Evolutionary conservation across 306 rosid species (phyloP), one percentile per base, ranked within the genome.

Genomic region (Phaseolus lunatus): DNA sequence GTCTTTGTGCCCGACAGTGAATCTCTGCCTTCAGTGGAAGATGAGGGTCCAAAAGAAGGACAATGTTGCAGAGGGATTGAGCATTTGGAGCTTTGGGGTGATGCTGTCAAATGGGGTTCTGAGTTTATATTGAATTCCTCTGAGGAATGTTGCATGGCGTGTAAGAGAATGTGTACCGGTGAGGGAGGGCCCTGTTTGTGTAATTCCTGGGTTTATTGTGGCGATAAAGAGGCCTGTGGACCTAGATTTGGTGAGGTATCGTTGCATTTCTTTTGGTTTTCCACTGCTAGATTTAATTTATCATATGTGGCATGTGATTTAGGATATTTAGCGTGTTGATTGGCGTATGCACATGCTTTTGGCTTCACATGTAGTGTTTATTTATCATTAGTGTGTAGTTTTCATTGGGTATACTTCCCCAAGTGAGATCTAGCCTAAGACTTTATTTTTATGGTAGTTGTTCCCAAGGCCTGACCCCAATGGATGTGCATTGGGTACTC

Each of bases 1-100:
- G 19, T 79, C 48, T 49, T 82, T 54, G 75, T 54, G 16, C 75
- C 82, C 39, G 6, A 26, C 18, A 26, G 0, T 57, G 48, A 39
- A 1, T 31, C 78, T 0, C 3, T 80, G 5, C 75, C 76, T 65
- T 73, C 88, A 27, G 7, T 24, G 48, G 68, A 16, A 66, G 75
- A 65, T 41, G 63, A 45, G 20, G 31, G 22, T 2, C 72, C 41
- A 27, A 70, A 70, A 58, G 87, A 68, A 48, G 80, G 16, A 1
- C 58, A 61, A 20, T 87, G 97, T 56, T 91, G 94, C 41, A 64
- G 82, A 44, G 97, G 97, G 70, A 70, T 91, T 47, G 78, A 86
- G 67, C 88, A 88, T 86, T 83, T 89, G 86, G 97, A 91, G 81
- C 87, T 91, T 0, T 91, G 97, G 97, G 97, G 97, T 33, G 89